Conservation (phyloP, 2,329 filamentous ascomycete genomes). For the Tolypocladium amazonense region DNA sequence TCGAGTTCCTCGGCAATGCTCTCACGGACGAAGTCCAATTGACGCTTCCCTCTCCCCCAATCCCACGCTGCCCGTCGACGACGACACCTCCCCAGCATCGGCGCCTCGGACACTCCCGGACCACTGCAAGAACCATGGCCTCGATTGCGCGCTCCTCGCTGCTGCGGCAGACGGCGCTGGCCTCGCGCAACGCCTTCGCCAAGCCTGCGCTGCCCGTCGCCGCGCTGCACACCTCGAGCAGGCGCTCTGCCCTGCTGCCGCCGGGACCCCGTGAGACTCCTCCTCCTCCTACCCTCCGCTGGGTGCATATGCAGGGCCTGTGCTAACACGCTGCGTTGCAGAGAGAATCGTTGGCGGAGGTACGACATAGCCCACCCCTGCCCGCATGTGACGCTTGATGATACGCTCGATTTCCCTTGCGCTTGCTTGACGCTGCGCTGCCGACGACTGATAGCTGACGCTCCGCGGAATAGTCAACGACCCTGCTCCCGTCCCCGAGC, state of each 20-base stretch:
- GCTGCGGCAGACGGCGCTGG: conserved; percentile 41
- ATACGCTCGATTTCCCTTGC: too few species aligned
- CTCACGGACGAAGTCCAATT: neutral
- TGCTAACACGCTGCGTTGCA: conserved; percentile 36
- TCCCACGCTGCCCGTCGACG: neutral
- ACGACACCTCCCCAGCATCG: neutral
- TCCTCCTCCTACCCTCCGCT: neutral
- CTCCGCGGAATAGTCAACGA: conserved; percentile 60
- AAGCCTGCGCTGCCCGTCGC: conserved; percentile 45
- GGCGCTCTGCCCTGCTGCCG: conserved; percentile 70
- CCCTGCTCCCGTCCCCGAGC: conserved; percentile 60
- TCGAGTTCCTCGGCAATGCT: conserved; percentile 41
- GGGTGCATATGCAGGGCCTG: neutral
- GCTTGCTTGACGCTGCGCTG: neutral
- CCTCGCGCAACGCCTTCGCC: conserved; percentile 23
- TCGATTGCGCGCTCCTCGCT: conserved; percentile 44
- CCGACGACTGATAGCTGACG: conserved; percentile 1
- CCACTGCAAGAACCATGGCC: conserved; percentile 31
- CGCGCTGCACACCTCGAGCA: conserved; percentile 77
- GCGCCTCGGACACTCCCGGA: neutral
- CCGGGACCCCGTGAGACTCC: conserved; percentile 67
- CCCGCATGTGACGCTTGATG: neutral
- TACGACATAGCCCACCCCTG: conserved; percentile 29
- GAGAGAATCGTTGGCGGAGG: conserved; percentile 66
- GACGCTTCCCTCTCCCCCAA: neutral